Evolutionary conservation across 1,284 basidiomycete species (phyloP), one percentile per base, ranked within the genome.

Genomic region (Papiliotrema nemorosa): DNA sequence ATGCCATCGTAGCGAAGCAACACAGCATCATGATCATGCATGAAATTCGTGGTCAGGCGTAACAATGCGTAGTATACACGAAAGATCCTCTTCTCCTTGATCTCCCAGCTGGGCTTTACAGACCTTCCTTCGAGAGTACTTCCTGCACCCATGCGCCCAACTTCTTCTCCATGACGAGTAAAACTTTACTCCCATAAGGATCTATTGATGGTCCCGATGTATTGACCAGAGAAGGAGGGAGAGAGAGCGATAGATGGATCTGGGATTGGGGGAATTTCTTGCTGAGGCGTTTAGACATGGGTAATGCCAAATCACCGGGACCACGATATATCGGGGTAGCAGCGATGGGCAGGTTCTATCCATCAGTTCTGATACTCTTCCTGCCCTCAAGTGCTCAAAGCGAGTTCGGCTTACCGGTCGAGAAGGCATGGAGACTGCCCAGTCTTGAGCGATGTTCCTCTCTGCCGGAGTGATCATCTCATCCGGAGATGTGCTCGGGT

Each of bases 401-500:
- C 39, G 10, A 9, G 12, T 18, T 18, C 36, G 12, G 61, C 78
- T 64, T 65, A 80, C 78, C 44, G 76, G 72, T 52, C 66, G 63
- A 13, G 76, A 63, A 12, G 88, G 87, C 87, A 90, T 90, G 31
- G 85, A 87, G 59, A 85, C 88, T 9, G 85, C 85, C 88, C 88
- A 91, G 60, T 91, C 88, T 50, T 76, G 79, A 56, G 82, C 82
- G 39, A 90, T 73, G 40, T 68, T 77, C 35, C 85, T 87, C 37
- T 77, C 74, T 48, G 39, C 47, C 29, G 14, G 22, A 16, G 22
- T 47, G 50, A 24, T 16, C 27, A 13, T 35, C 25, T 5, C 41
- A 24, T 26, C 22, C 26, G 5, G 41, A 16, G 18, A 5, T 13
- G 33, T 13, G 14, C 9, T 31, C 31, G 52, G 5, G 14, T 44